A percentile compares a stretch with the other conserved stretches of the same genome.
These are phyloP conservation scores for Elaeis oleifera DNA, from an alignment of 202 grass and related monocot genomes.

Conservation along the genomic window DNA sequence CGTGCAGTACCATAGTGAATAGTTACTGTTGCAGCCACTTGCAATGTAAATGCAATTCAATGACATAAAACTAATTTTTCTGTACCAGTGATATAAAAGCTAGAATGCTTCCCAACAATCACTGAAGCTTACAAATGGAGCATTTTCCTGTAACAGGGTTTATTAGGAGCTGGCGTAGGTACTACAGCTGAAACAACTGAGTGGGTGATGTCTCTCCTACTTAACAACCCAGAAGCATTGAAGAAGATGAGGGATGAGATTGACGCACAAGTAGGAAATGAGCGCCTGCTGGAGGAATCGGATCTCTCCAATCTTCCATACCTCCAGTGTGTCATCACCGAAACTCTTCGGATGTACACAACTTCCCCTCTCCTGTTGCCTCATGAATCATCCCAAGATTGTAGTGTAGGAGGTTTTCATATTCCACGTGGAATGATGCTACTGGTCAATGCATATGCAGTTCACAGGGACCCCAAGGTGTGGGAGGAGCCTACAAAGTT, in stretches of 20 bases:
- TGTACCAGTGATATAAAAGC: no score
- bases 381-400: conserved; percentile 39
- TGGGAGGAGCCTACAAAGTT: conserved; percentile 33
- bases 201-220: conserved; percentile 55
- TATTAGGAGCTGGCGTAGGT: conserved; percentile 48
- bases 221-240: conserved; percentile 36
- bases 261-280: conserved; percentile 20
- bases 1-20: no score
- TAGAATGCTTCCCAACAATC: neutral
- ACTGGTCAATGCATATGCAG: conserved; percentile 37
- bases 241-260: conserved; percentile 47
- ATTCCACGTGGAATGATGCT: conserved; percentile 37
- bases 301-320: conserved; percentile 37
- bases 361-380: conserved; percentile 32
- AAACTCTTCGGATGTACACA: conserved; percentile 50
- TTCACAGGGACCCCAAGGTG: conserved; percentile 33
- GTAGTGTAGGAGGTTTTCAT: conserved; percentile 33
- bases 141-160: conserved; percentile 22
- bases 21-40: no score
- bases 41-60: no score
- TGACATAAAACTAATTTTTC: no score
- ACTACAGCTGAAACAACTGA: conserved; percentile 35
- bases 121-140: neutral
- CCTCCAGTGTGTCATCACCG: conserved; percentile 45
- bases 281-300: conserved; percentile 23